A percentile compares a stretch with the other conserved stretches of the same genome.
phyloP scores from a whole-genome alignment of 768 basidiomycete species.

The Gymnopilus dilepis region DNA sequence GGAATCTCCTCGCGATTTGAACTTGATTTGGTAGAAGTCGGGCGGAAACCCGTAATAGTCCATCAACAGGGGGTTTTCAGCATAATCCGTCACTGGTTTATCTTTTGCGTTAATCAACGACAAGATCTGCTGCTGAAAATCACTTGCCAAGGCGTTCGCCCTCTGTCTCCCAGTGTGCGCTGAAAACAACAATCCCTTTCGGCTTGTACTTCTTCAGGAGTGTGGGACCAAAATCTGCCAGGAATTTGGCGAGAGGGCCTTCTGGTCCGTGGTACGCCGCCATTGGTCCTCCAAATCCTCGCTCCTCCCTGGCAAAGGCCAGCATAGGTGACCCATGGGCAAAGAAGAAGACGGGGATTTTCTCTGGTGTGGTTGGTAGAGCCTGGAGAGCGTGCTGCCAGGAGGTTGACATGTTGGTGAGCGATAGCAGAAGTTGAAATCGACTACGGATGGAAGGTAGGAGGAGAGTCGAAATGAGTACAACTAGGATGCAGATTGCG shows the following conservation, averaged over 20 bases:
- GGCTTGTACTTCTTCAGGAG: conserved; percentile 75
- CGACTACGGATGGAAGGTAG: conserved; percentile 12
- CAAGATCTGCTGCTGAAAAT: background rate
- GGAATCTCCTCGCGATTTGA: conserved; percentile 69
- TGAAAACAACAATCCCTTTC: conserved; percentile 81
- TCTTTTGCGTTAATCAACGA: background rate
- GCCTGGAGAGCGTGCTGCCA: conserved; percentile 48
- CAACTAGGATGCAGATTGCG: conserved; percentile 14
- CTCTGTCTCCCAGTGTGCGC: conserved; percentile 80
- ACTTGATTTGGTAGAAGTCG: conserved; percentile 64
- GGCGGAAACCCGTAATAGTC: conserved; percentile 76
- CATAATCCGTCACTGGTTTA: conserved; percentile 72
- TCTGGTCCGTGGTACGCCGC: conserved; percentile 47
- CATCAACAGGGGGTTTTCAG: conserved; percentile 74
- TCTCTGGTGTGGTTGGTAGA: conserved; percentile 59
- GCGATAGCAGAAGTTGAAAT: background rate
- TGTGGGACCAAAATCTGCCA: conserved; percentile 67
- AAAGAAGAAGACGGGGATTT: conserved; percentile 80
- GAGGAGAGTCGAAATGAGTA: conserved; percentile 19
- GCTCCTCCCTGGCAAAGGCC: conserved; percentile 37
- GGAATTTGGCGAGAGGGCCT: conserved; percentile 61
- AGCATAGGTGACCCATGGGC: conserved; percentile 69
- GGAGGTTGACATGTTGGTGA: conserved; percentile 15
- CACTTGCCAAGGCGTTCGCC: conserved; percentile 59
- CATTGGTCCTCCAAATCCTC: conserved; percentile 23